Evolutionary conservation across 345 rosid species (phyloP), one percentile per base, ranked within the genome.

Genomic region (Nasturtium officinale): DNA sequence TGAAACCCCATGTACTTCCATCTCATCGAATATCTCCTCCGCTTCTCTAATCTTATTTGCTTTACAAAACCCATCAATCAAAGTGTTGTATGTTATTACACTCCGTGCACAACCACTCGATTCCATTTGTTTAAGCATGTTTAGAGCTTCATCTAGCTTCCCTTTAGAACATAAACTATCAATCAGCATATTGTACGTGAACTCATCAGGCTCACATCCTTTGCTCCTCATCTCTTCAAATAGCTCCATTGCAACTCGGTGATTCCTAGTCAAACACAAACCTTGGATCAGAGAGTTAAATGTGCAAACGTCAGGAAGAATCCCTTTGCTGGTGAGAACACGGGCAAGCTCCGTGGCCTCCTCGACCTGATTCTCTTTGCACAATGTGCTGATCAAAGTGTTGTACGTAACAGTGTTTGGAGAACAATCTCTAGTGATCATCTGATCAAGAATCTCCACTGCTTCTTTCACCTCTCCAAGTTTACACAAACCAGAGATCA

Each of bases 211-310:
- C 53, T 71, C 83, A 72, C 91, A 91, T 67, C 91, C 97, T 76
- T 88, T 82, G 45, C 59, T 83, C 79, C 89, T 91, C 98, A 91
- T 91, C 83, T 94, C 93, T 48, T 83, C 80, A 1, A 86, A 90
- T 64, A 91, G 77, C 51, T 94, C 91, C 88, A 86, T 66, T 7
- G 97, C 93, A 0, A 69, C 33, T 2, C 51, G n/a, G 58, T 86
- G 87, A 50, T 87, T 94, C 66, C 79, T 77, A 5, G 80, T 83
- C 82, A 79, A 64, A 76, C 89, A 93, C 69, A 89, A 82, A 43
- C 98, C 97, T 68, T 91, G 97, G 65, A 91, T 89, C 45, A 89
- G 82, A 66, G 97, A 87, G 76, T 94, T 91, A 74, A 89, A 94
- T 6, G 82, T 79, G 56, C 82, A 79, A 51, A 79, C 82, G 18